Conservation (phyloP, 495 filamentous ascomycete species). For the Alectoria sarmentosa region DNA sequence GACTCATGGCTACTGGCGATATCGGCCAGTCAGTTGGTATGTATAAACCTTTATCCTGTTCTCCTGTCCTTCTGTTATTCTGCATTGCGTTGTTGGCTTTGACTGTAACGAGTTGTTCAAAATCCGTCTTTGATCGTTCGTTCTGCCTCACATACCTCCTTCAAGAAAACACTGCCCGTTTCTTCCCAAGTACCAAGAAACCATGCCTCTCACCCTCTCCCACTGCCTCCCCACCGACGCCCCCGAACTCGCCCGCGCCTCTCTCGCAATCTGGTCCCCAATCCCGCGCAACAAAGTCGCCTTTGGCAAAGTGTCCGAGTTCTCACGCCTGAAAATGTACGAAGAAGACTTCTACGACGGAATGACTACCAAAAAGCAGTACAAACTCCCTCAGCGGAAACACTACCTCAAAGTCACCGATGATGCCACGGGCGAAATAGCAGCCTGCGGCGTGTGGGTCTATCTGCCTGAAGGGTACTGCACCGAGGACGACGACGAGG, state of each 20-base stretch:
- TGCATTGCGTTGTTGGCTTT: no score
- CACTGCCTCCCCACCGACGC: background rate
- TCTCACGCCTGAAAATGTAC: background rate
- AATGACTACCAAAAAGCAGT: background rate
- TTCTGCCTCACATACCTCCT: no score
- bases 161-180: background rate
- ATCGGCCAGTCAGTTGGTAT: background rate
- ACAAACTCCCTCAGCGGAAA: background rate
- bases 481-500: slow-evolving; percentile 6
- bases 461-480: slow-evolving; percentile 18
- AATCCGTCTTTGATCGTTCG: background rate
- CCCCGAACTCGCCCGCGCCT: background rate
- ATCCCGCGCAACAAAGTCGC: background rate
- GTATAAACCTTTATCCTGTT: background rate
- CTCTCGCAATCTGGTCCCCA: background rate
- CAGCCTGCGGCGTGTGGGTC: slow-evolving; percentile 15
- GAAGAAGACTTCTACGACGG: slow-evolving; percentile 2
- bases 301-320: background rate
- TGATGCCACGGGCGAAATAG: slow-evolving; percentile 1
- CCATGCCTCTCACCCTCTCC: background rate
- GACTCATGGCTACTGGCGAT: background rate
- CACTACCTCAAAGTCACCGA: slow-evolving; percentile 14
- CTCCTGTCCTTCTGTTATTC: background rate
- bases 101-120: background rate
- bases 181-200: background rate